Evolutionary conservation across 2,329 filamentous ascomycete species (phyloP).

Genomic region (Hypoxylon sp.): DNA sequence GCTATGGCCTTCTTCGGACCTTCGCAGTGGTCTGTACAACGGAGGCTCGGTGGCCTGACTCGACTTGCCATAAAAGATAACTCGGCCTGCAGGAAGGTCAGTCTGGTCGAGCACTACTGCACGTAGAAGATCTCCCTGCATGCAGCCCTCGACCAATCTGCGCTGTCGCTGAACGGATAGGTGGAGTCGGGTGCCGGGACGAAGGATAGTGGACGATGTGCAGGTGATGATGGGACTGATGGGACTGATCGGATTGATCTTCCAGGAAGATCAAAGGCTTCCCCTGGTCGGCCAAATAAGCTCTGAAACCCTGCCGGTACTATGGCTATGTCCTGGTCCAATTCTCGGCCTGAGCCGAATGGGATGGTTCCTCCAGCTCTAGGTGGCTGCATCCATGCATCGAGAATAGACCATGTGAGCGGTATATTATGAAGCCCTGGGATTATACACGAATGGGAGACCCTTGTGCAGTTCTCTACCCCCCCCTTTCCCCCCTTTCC

Average conservation of each 20-base stretch:
- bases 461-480: conserved; percentile 21
- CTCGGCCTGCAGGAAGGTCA: conserved; percentile 13
- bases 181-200: conserved; percentile 36
- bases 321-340: conserved; percentile 44
- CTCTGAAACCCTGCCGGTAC: conserved; percentile 49
- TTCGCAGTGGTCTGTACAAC: conserved; percentile 33
- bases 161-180: conserved; percentile 23
- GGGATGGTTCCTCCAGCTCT: conserved; percentile 33
- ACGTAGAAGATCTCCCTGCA: conserved; percentile 33
- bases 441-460: conserved; percentile 33
- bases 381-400: conserved; percentile 43
- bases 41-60: conserved; percentile 14
- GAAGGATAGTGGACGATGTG: conserved; percentile 8
- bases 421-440: conserved; percentile 19
- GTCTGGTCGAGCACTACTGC: conserved; percentile 22
- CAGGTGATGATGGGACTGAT: too few relatives aligned
- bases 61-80: conserved; percentile 12
- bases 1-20: conserved; percentile 22
- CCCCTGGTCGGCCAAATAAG: conserved; percentile 45
- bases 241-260: too few relatives aligned
- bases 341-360: conserved; percentile 49
- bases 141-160: conserved; percentile 26
- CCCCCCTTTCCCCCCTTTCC: neutral
- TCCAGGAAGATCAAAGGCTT: conserved; percentile 27
- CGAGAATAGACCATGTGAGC: conserved; percentile 37